Conservation (phyloP, 139 green algal species). For the Volvox africanus region DNA sequence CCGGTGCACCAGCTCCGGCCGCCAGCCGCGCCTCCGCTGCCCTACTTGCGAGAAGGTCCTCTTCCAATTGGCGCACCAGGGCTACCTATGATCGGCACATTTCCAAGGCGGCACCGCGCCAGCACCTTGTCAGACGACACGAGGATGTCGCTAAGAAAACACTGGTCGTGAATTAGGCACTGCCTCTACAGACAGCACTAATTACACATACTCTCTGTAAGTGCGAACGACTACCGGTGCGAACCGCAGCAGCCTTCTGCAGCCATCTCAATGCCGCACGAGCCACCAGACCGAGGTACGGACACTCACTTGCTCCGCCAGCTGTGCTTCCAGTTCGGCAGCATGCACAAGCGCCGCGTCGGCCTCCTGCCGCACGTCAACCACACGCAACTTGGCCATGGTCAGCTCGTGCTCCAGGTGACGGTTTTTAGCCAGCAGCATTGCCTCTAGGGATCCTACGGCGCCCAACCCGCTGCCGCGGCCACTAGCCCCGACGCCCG, state of each 20-base stretch:
- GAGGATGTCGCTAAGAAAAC: no score
- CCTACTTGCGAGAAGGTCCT: conserved; percentile 67
- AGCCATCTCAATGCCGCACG: no score
- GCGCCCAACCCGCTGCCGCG: neutral
- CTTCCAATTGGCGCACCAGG: conserved; percentile 68
- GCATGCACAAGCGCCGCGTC: conserved; percentile 50
- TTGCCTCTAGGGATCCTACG: conserved; percentile 74
- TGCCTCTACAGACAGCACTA: no score
- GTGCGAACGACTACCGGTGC: no score
- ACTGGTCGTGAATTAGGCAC: no score
- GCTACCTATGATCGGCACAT: conserved; percentile 13
- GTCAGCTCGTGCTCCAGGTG: conserved; percentile 89
- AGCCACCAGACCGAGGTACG: no score
- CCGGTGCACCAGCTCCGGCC: neutral
- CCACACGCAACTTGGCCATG: conserved; percentile 38
- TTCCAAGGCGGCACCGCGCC: no score
- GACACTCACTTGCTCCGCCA: conserved; percentile 43
- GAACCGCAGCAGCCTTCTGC: no score
- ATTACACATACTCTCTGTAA: no score
- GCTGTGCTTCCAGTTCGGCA: conserved; percentile 59
- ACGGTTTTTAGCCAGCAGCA: conserved; percentile 87
- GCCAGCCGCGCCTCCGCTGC: conserved; percentile 10
- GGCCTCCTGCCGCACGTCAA: conserved; percentile 55
- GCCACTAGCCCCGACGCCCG: neutral
- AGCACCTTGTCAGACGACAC: no score